Evolutionary conservation across 1,139 yeast species (phyloP), one percentile per base, ranked within the genome.

Genomic region (Casaregolazyma lundiana): DNA sequence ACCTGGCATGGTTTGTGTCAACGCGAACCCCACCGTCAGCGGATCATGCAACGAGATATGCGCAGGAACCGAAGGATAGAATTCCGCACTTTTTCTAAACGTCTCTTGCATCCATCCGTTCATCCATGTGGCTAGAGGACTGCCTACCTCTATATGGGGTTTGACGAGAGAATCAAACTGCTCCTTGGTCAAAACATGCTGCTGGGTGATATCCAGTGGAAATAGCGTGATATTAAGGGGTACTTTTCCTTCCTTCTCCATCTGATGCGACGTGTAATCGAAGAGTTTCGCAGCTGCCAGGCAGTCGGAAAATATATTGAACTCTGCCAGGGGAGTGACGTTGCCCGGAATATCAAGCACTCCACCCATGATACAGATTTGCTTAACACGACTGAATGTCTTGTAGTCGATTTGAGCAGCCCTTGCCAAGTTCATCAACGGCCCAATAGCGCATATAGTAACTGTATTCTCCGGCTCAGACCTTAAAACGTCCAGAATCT

Each of bases 281-380:
- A 63, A 66, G 5, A 70, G 63, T n/a, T 57, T 57, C 0, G 72
- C 69, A 1, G 73, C 69, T 1, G 74, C 74, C 26, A 64, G 48
- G 22, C 70, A 66, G 46, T 70, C 75, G 1, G 72, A 66, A 48
- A 59, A 67, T 13, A 69, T 66, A 49, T 70, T 70, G 61, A 70
- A 70, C 52, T 70, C 75, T 1, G 73, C 72, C 13, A 55, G 44
- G 1, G 75, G 74, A 8, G 71, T 64, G 47, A 66, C 65, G 49
- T 70, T 70, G 11, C 75, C 75, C 2, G 69, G 66, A 22, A 49
- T 56, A 7, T 52, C 47, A 30, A 70, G 46, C 4, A 69, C 63
- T 6, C 69, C 75, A 29, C 73, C 75, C 75, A 70, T 70, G 40
- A 64, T 55, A 17, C 69, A 62, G 15, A 70, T 59, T 43, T 63